Evolutionary conservation across 345 rosid species (phyloP).

Genomic region (Syzygium oleosum): DNA sequence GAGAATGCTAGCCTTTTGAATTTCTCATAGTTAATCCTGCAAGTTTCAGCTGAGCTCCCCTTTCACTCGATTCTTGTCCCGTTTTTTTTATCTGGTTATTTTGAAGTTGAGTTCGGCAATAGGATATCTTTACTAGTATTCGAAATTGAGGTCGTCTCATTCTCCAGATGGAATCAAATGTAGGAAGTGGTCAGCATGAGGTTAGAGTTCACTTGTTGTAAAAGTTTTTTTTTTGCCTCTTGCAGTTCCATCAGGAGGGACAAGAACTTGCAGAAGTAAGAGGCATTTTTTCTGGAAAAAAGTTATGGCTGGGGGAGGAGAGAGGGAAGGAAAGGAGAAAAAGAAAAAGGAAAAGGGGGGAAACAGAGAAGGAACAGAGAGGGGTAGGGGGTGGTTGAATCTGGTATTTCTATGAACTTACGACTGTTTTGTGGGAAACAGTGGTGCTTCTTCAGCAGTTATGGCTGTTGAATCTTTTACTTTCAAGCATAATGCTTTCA

Average conservation of each 20-base stretch:
- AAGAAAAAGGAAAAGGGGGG: background rate
- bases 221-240: background rate
- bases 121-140: background rate
- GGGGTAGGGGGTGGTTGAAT: background rate
- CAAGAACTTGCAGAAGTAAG: background rate
- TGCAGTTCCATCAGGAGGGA: background rate
- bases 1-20: background rate
- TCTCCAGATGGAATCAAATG: background rate
- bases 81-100: background rate
- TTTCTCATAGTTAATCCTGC: background rate
- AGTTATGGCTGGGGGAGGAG: background rate
- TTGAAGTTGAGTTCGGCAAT: background rate
- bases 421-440: background rate
- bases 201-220: background rate
- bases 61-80: background rate
- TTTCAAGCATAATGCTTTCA: background rate
- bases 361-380: background rate
- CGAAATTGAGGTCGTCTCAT: background rate
- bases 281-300: background rate
- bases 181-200: background rate
- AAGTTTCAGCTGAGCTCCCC: background rate
- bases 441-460: background rate
- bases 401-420: background rate
- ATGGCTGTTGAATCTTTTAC: background rate
- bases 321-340: background rate